These are phyloP conservation scores for Boletales sp. DNA, from an alignment of 768 basidiomycete genomes.

Conservation along the genomic window DNA sequence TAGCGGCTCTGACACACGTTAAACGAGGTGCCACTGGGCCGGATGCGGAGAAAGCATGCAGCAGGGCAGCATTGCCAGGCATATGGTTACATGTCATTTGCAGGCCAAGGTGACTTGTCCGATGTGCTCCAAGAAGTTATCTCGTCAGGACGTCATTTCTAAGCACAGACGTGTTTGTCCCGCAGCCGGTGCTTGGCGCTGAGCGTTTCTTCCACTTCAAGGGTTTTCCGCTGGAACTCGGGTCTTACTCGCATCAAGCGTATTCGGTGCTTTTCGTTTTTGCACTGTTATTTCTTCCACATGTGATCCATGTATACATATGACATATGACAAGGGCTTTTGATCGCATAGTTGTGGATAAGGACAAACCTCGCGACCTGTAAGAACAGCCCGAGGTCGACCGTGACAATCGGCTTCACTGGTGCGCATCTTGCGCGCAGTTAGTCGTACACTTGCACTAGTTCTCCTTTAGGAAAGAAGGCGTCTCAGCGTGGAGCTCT, in stretches of 20 bases:
- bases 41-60: constrained; percentile 22
- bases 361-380: too few species aligned
- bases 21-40: constrained; percentile 18
- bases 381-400: too few species aligned
- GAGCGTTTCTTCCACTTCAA: constrained; percentile 1
- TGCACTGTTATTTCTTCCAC: too few species aligned
- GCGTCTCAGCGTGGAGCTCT: neutral
- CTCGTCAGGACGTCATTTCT: constrained; percentile 25
- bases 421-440: neutral
- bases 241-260: neutral
- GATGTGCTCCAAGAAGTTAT: constrained; percentile 25
- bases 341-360: too few species aligned
- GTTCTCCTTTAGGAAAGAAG: too few species aligned
- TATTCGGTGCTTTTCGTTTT: too few species aligned
- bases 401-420: neutral
- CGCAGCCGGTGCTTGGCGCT: constrained; percentile 13
- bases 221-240: neutral
- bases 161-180: constrained; percentile 26
- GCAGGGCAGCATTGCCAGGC: constrained; percentile 27
- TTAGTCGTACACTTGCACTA: neutral
- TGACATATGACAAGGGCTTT: too few species aligned
- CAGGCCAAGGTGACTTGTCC: constrained; percentile 27
- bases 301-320: too few species aligned
- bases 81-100: constrained; percentile 25
- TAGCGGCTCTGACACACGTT: constrained; percentile 18